Evolutionary conservation across 352 stramenopile genomes (phyloP).

Genomic region (Globisporangium cederbergense): DNA sequence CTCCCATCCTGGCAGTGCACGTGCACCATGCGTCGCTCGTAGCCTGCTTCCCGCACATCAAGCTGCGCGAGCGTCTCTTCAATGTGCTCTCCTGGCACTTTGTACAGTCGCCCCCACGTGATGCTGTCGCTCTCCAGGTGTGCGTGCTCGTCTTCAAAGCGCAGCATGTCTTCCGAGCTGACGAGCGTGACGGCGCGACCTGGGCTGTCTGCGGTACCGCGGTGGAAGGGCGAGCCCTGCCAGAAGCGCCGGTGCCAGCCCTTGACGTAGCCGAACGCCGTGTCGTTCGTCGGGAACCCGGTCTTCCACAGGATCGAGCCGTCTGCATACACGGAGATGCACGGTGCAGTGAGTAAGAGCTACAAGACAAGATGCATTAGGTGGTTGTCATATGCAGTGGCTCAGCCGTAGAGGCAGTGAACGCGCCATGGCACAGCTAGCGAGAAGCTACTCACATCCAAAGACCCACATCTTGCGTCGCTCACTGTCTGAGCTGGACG

Average conservation of each 20-base stretch:
- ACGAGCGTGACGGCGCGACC: conserved; percentile 88
- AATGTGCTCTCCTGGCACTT: conserved; percentile 78
- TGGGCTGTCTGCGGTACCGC: conserved; percentile 66
- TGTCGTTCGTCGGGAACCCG: conserved; percentile 28
- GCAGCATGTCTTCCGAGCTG: conserved; percentile 67
- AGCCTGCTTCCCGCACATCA: conserved; percentile 84
- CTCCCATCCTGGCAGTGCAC: conserved; percentile 73
- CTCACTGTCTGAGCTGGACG: not conserved
- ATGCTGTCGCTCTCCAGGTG: conserved; percentile 58
- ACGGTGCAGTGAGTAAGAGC: conserved; percentile 1
- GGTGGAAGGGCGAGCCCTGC: conserved; percentile 87
- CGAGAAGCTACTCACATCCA: conserved; percentile 75
- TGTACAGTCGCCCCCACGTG: conserved; percentile 86
- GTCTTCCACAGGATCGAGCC: conserved; percentile 34
- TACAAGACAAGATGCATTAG: not conserved
- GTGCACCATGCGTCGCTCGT: conserved; percentile 72
- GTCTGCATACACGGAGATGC: conserved; percentile 8
- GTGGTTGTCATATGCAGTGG: not conserved
- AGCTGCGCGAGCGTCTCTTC: conserved; percentile 70
- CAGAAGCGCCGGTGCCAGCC: conserved; percentile 88
- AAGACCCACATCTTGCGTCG: conserved; percentile 68
- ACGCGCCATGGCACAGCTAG: conserved; percentile 55
- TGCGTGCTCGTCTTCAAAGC: conserved; percentile 71
- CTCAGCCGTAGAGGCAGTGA: conserved; percentile 25
- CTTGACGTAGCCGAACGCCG: conserved; percentile 51